A percentile compares a stretch with the other conserved stretches of the same genome.
Conservation (phyloP, 306 rosid genomes). For the Lathyrus aphaca region DNA sequence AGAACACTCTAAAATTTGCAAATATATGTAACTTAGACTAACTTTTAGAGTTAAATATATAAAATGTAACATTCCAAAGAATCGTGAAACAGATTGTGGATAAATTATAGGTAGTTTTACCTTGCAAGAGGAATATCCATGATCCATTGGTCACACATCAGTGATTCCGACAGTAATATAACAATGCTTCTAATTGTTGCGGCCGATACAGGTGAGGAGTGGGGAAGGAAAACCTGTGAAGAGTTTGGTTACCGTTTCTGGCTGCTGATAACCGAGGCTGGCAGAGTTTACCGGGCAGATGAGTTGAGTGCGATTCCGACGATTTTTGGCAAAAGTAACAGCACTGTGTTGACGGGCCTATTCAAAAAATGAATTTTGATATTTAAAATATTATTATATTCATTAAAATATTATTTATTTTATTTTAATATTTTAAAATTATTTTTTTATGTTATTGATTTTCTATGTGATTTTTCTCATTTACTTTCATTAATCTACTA, state of each 20-base stretch:
- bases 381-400: no score
- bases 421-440: no score
- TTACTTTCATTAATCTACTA: no score
- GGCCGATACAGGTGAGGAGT: not conserved
- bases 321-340: no score
- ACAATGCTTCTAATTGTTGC: not conserved
- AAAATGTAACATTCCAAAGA: not conserved
- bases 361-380: no score
- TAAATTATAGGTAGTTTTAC: no score
- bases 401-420: no score
- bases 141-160: not conserved
- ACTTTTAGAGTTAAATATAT: conserved; percentile 3
- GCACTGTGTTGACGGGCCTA: not conserved
- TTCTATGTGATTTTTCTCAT: no score
- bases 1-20: conserved; percentile 30
- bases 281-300: not conserved
- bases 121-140: not conserved
- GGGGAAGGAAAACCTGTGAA: not conserved
- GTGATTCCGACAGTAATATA: no score
- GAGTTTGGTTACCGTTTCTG: not conserved
- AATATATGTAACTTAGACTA: conserved; percentile 14
- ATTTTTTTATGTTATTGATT: no score
- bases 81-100: not conserved
- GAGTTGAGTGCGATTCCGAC: not conserved
- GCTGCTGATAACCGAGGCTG: not conserved